These are phyloP conservation scores for Boechera divaricarpa DNA, from an alignment of 345 rosid genomes.

Conservation along the genomic window DNA sequence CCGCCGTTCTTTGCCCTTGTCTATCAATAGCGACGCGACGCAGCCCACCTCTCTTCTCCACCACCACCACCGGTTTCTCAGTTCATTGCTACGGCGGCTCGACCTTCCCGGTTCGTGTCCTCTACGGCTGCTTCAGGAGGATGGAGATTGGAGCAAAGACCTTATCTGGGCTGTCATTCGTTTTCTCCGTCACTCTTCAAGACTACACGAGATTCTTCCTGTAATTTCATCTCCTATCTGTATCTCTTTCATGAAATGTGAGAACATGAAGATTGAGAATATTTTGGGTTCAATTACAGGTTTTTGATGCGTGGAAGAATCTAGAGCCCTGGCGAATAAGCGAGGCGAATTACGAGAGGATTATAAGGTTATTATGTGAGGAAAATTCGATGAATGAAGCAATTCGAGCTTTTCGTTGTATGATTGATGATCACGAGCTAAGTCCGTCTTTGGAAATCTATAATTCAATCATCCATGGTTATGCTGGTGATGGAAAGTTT, in stretches of 20 bases:
- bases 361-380: slow-evolving; percentile 55
- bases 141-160: slow-evolving; percentile 70
- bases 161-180: slow-evolving; percentile 66
- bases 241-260: slow-evolving; percentile 1
- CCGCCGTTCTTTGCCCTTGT: slow-evolving; percentile 33
- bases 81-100: slow-evolving; percentile 50
- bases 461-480: slow-evolving; percentile 61
- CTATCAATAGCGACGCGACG: slow-evolving; percentile 35
- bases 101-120: slow-evolving; percentile 51
- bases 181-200: slow-evolving; percentile 58
- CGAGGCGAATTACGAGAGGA: slow-evolving; percentile 59
- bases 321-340: slow-evolving; percentile 54
- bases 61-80: slow-evolving; percentile 53
- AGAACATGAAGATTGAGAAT: not conserved
- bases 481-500: slow-evolving; percentile 55
- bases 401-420: slow-evolving; percentile 47
- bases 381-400: slow-evolving; percentile 59
- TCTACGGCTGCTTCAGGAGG: slow-evolving; percentile 56
- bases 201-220: slow-evolving; percentile 57
- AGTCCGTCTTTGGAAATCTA: slow-evolving; percentile 54
- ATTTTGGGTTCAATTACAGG: slow-evolving; percentile 45
- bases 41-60: slow-evolving; percentile 51
- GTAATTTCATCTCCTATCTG: slow-evolving; percentile 42
- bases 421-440: slow-evolving; percentile 50
- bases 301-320: slow-evolving; percentile 68